Base-by-base conservation (phyloP, 768 basidiomycete genomes). In the Fibroporia radiculosa region DNA sequence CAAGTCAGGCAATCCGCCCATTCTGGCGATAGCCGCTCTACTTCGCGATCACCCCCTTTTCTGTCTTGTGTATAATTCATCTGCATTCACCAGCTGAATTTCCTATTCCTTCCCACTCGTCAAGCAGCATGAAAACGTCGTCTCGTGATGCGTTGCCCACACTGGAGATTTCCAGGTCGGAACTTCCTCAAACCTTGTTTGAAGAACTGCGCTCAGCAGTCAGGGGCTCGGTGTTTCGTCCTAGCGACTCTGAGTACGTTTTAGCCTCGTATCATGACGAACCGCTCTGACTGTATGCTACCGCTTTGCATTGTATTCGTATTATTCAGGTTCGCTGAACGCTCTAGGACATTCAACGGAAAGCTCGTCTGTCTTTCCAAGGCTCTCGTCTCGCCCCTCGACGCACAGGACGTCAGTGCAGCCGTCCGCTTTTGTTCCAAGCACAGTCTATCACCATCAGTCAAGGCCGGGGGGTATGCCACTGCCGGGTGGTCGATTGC, bases 391-490 rank as follows among this genome's bases (percentile, higher is more conserved):
- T 81, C 80, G 43, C 90, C 92, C 1, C 58, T 82, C 24, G 83
- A 90, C 50, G 85, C 89, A 1, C 70, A 78, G 47, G 88, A 93
- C 57, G 80, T 93, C 36, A 88, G 84, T 74, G 74, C 74, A 83
- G 69, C 78, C 45, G 62, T 95, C 46, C 52, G 73, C 11, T 92
- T 93, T 62, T 93, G 90, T 57, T 64, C 60, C n/a, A 76, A 78
- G 43, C 72, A 91, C 56, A 64, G 65, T 0, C 66, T 93, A 2
- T 79, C 83, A 8, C 76, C 84, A 4, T 91, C 88, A 7, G 74
- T 92, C 54, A 92, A 90, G 60, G 85, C 88, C 1, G 93, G 93
- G 20, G 93, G 93, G 0, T 93, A 86, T 58, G 93, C 91, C 5
- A 93, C 87, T 1, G 88, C 83, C 8, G 92, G 90, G 1, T 91